phyloP scores from a whole-genome alignment of 495 filamentous ascomycete genomes.

The Coniosporium apollinis region DNA sequence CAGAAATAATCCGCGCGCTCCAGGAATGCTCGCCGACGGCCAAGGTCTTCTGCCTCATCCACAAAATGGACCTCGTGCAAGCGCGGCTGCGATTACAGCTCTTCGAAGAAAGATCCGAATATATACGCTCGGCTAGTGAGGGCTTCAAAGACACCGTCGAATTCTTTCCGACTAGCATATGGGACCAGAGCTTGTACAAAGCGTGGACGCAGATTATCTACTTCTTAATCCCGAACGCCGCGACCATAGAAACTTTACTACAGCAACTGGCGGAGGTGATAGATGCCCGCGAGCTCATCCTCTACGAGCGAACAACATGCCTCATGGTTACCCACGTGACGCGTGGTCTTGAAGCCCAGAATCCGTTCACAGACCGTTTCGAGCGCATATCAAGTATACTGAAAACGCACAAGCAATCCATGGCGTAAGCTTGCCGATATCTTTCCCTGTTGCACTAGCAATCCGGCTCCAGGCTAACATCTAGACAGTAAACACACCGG shows the following conservation, averaged over 20 bases:
- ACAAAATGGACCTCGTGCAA: conserved; percentile 98
- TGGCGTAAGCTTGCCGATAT: conserved; percentile 28
- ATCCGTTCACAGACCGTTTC: conserved; percentile 81
- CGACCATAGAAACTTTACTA: conserved; percentile 75
- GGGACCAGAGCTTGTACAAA: conserved; percentile 96
- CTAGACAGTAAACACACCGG: conserved; percentile 20
- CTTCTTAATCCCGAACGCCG: conserved; percentile 81
- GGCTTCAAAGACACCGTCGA: conserved; percentile 42
- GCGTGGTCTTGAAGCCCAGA: conserved; percentile 49
- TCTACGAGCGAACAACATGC: conserved; percentile 93
- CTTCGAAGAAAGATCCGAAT: conserved; percentile 57
- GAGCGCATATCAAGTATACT: conserved; percentile 92
- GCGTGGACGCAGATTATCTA: conserved; percentile 97
- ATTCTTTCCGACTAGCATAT: conserved; percentile 86
- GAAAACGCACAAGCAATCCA: conserved; percentile 86
- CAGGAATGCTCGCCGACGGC: conserved; percentile 69
- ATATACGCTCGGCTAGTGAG: conserved; percentile 59
- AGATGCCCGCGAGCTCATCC: conserved; percentile 81
- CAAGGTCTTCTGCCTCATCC: conserved; percentile 79
- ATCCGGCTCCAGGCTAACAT: conserved; percentile 32
- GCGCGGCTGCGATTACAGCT: conserved; percentile 56
- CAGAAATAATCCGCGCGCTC: conserved; percentile 67
- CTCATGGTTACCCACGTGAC: conserved; percentile 79
- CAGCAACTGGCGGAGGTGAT: conserved; percentile 60
- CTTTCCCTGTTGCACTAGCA: conserved; percentile 7